phyloP scores from a whole-genome alignment of 2,329 filamentous ascomycete genomes.

The Claviceps spartinae region DNA sequence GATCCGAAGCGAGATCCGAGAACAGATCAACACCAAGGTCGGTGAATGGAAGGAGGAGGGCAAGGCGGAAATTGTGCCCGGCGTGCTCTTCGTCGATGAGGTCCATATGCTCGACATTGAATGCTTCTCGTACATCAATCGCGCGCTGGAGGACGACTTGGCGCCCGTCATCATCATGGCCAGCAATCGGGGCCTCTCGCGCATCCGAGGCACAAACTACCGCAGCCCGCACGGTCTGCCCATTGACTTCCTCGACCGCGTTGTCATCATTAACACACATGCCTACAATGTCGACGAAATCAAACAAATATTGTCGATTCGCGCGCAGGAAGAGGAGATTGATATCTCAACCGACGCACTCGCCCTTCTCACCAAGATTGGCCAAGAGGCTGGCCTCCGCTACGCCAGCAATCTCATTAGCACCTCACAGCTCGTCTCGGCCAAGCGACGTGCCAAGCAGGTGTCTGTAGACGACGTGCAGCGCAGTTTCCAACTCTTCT shows the following conservation, averaged over 20 bases:
- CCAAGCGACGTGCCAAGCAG: slow-evolving; percentile 75
- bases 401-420: slow-evolving; percentile 98
- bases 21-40: slow-evolving; percentile 98
- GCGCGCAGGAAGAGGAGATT: slow-evolving; percentile 91
- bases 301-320: slow-evolving; percentile 80
- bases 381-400: slow-evolving; percentile 76
- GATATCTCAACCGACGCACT: slow-evolving; percentile 83
- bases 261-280: slow-evolving; percentile 92
- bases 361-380: slow-evolving; percentile 89
- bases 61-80: slow-evolving; percentile 94
- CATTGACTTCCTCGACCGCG: slow-evolving; percentile 87
- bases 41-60: slow-evolving; percentile 99
- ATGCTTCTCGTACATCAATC: slow-evolving; percentile 97
- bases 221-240: slow-evolving; percentile 86
- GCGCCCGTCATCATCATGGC: slow-evolving; percentile 99
- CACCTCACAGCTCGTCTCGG: slow-evolving; percentile 74
- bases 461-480: slow-evolving; percentile 82
- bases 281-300: slow-evolving; percentile 74
- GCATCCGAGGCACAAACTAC: slow-evolving; percentile 88
- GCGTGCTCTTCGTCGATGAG: slow-evolving; percentile 95
- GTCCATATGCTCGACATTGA: slow-evolving; percentile 99
- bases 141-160: slow-evolving; percentile 85
- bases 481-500: slow-evolving; percentile 87
- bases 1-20: slow-evolving; percentile 90
- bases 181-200: slow-evolving; percentile 83